A percentile compares a stretch with the other conserved stretches of the same genome.
phyloP scores from a whole-genome alignment of 768 basidiomycete species.

The Rhizopogon vinicolor region DNA sequence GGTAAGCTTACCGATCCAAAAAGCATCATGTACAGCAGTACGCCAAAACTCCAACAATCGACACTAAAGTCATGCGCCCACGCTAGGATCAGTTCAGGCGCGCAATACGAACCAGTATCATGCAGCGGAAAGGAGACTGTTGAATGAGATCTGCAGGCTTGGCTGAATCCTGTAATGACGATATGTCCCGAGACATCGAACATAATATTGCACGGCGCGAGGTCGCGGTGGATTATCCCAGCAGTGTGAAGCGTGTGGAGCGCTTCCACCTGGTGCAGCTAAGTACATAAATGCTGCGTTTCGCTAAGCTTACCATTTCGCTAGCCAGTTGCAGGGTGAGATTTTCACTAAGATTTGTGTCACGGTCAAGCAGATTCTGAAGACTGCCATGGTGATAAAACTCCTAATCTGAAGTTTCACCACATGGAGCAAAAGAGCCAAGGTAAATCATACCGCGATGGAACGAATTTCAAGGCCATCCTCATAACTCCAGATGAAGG shows the following conservation, averaged over 20 bases:
- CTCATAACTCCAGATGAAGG: constrained; percentile 36
- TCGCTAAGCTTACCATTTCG: constrained; percentile 39
- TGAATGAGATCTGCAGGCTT: constrained; percentile 23
- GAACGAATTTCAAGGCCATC: constrained; percentile 34
- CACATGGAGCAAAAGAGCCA: constrained; percentile 1
- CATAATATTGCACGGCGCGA: constrained; percentile 41
- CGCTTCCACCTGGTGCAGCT: constrained; percentile 28
- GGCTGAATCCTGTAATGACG: constrained; percentile 38
- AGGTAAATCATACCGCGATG: constrained; percentile 30
- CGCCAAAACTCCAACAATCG: constrained; percentile 59
- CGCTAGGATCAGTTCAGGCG: constrained; percentile 51
- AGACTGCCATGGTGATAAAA: constrained; percentile 29
- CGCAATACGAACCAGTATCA: constrained; percentile 28
- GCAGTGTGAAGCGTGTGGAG: constrained; percentile 39
- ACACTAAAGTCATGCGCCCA: constrained; percentile 50
- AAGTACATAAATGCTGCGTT: neutral
- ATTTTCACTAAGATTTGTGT: constrained; percentile 31
- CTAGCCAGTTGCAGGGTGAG: constrained; percentile 40
- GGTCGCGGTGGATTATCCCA: constrained; percentile 42
- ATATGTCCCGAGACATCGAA: constrained; percentile 43
- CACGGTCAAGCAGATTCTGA: constrained; percentile 22
- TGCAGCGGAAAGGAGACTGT: neutral
- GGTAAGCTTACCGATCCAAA: constrained; percentile 36
- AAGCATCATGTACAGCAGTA: constrained; percentile 46
- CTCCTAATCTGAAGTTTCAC: constrained; percentile 23